A percentile compares a stretch with the other conserved stretches of the same genome.
These are phyloP conservation scores for Geotrichum bryndzae DNA, from an alignment of 1,139 yeast genomes.

Conservation along the genomic window DNA sequence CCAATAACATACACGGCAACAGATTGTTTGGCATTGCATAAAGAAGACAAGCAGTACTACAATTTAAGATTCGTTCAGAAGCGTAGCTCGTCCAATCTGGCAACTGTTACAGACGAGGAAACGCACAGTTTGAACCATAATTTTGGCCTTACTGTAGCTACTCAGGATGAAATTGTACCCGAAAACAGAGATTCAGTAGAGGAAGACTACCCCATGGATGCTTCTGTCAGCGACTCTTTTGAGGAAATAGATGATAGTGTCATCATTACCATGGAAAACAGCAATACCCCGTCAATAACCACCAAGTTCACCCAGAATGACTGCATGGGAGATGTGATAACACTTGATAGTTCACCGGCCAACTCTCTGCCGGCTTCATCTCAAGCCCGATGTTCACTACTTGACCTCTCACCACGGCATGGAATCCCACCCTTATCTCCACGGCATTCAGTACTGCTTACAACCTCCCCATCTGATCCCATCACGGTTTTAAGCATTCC, in stretches of 20 bases:
- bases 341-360: neutral
- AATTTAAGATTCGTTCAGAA: neutral
- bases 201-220: neutral
- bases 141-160: neutral
- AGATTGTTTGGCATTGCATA: neutral
- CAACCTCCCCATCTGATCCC: neutral
- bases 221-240: neutral
- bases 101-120: neutral
- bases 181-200: neutral
- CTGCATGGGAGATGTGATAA: neutral
- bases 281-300: neutral
- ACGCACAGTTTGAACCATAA: neutral
- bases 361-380: neutral
- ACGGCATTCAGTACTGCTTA: neutral
- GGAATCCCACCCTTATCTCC: neutral
- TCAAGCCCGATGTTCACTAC: neutral
- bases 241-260: neutral
- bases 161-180: neutral
- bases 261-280: neutral
- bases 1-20: neutral
- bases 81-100: neutral
- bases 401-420: neutral
- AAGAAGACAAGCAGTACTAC: neutral
- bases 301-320: neutral
- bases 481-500: neutral